Base-by-base conservation (phyloP, 1,284 basidiomycete species). In the Flammula alnicola region DNA sequence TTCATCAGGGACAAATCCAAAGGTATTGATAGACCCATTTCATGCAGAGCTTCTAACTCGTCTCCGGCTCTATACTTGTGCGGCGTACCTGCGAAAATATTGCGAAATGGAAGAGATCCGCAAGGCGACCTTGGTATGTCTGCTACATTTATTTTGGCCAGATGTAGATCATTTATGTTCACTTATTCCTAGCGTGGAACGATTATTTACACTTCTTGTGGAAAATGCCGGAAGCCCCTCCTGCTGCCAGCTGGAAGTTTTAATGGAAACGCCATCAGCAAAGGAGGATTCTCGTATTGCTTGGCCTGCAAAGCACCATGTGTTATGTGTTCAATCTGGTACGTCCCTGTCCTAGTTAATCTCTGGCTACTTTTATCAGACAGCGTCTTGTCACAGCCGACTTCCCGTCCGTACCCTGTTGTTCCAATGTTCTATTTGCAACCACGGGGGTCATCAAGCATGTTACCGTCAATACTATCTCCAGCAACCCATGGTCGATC, bases 401-500 rank as follows among this genome's bases (percentile, higher is more conserved):
- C 76, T 91, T 20, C 89, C 89, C 3, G 86, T 91, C 14, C 78
- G 78, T 26, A 72, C 78, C 0, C 69, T 89, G 3, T 67, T 88
- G 3, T 84, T 90, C 59, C 81, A 84, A 44, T 91, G 89, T 63
- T 75, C 84, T 1, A 68, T 87, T 5, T 91, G 89, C 62, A 71
- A 79, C 39, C 88, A 91, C 55, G 89, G 88, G 0, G 89, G 88
- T 0, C 88, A 91, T 58, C 83, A 86, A 56, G 74, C 77, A 17
- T 91, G 88, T 64, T 90, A 88, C 60, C 75, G 78, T 33, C 71
- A 72, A 23, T 89, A 83, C 59, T 88, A 88, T 59, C 67, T 75
- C 52, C 69, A 74, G 27, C 76, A 76, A 23, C 79, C 83, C 0
- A 74, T 82, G 74, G 65, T 75, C 10, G 72, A 75, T 12, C 60